Evolutionary conservation across 129 eudicot genomes (phyloP), one percentile per base, ranked within the genome.

Genomic region (Mikania micrantha): DNA sequence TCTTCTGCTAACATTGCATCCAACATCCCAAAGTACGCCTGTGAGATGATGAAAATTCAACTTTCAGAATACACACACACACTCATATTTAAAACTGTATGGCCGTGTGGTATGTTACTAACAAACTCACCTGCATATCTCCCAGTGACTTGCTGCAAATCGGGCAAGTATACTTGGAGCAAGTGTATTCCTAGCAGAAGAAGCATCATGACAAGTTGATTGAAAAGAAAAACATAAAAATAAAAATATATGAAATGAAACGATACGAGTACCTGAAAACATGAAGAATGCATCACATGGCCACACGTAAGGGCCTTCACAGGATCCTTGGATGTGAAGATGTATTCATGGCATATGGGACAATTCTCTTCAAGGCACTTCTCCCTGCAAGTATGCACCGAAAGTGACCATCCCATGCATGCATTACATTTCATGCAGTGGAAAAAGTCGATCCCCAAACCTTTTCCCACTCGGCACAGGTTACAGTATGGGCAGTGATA

Each of bases 381-480:
- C 72, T 86, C 99, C 76, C 96, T 84, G 74, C 99, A 93, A 70
- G 71, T 73, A 66, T 93, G 99, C 62, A 71, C 80, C 4, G 77
- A 79, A 54, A 93, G 95, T 62, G 88, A 69, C 54, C 58, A 74
- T 49, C 83, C 27, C 99, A 93, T 88, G 82, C 98, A 93, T 7
- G 99, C 99, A 74, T 93, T 93, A 78, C 98, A 93, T 34, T 77
- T 88, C 99, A 93, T 93, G 54, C 99, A 93, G 39, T 93, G 99
- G 52, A 93, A 93, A 69, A 76, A 88, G 67, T 89, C 96, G 11
- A 93, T 35, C 48, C 99, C 99, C 74, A 93, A 66, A 42, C 99
- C 99, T 79, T 85, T 89, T 60, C 99, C 95, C 58, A 93, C 86
- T 79, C 99, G 81, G 80, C 99, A 93, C 73, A 93, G 80, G 84